Conservation (phyloP, 2,329 filamentous ascomycete species). For the Diatrype stigma region DNA sequence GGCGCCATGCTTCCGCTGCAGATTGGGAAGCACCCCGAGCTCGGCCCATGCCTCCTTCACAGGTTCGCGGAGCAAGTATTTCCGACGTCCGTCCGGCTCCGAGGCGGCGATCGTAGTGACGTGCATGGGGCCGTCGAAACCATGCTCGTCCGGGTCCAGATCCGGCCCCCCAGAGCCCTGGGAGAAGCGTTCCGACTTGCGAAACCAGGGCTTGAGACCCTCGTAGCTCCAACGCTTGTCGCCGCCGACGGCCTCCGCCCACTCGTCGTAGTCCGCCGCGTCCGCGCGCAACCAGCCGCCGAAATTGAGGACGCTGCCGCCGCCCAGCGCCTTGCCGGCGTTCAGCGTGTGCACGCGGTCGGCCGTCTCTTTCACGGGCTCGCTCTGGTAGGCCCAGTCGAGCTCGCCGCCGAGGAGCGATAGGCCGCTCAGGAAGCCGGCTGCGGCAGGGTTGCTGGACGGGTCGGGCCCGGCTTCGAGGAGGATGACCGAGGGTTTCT, state of each 20-base stretch:
- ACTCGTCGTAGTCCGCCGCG: slow-evolving; percentile 22
- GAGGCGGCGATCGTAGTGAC: slow-evolving; percentile 26
- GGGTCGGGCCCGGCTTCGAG: slow-evolving; percentile 22
- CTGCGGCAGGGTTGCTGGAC: slow-evolving; percentile 12
- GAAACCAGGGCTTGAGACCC: slow-evolving; percentile 41
- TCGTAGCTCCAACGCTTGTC: slow-evolving; percentile 29
- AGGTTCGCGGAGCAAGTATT: slow-evolving; percentile 33
- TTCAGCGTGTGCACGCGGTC: slow-evolving; percentile 15
- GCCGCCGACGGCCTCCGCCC: slow-evolving; percentile 15
- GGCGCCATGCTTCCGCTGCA: slow-evolving; percentile 24
- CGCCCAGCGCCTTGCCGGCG: slow-evolving; percentile 20
- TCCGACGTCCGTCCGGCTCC: slow-evolving; percentile 20
- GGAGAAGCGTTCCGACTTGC: slow-evolving; percentile 32
- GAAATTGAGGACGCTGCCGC: slow-evolving; percentile 21
- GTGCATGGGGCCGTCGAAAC: slow-evolving; percentile 33
- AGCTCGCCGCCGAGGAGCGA: slow-evolving; percentile 17
- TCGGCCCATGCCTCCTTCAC: slow-evolving; percentile 36
- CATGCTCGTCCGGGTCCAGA: slow-evolving; percentile 31
- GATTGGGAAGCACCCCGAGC: slow-evolving; percentile 29
- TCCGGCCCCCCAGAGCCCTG: too few relatives aligned
- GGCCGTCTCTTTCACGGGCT: slow-evolving; percentile 13
- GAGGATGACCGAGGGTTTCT: slow-evolving; percentile 16
- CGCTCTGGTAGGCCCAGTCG: slow-evolving; percentile 19
- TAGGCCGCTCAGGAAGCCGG: slow-evolving; percentile 17
- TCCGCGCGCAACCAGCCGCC: slow-evolving; percentile 23